These are phyloP conservation scores for Amniculicola lignicola DNA, from an alignment of 495 filamentous ascomycete species.

Conservation along the genomic window DNA sequence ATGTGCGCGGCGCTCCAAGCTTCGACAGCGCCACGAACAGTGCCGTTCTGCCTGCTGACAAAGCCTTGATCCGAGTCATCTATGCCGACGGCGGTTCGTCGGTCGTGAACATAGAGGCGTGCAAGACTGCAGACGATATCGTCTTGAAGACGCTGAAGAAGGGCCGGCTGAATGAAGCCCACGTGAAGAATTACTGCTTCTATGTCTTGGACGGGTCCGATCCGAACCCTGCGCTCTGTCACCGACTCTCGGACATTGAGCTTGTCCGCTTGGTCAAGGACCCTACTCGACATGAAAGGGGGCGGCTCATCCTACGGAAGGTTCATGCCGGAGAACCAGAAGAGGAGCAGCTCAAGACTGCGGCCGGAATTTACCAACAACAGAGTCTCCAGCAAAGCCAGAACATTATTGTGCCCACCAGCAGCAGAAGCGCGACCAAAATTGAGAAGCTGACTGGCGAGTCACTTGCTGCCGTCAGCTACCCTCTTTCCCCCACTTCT, in stretches of 20 bases:
- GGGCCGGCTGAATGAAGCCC: conserved; percentile 53
- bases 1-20: conserved; percentile 64
- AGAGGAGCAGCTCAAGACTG: conserved; percentile 71
- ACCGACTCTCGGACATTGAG: conserved; percentile 77
- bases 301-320: conserved; percentile 83
- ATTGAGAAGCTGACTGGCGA: conserved; percentile 81
- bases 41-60: conserved; percentile 70
- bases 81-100: conserved; percentile 79
- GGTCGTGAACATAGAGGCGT: conserved; percentile 82
- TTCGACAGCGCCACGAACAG: conserved; percentile 62
- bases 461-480: conserved; percentile 74
- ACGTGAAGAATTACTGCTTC: conserved; percentile 48
- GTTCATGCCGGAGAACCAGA: conserved; percentile 84
- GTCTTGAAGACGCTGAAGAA: conserved; percentile 82
- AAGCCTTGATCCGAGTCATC: conserved; percentile 85
- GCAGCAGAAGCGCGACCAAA: conserved; percentile 68
- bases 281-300: conserved; percentile 70
- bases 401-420: conserved; percentile 58
- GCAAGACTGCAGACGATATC: conserved; percentile 85
- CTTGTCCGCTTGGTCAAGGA: conserved; percentile 81
- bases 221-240: conserved; percentile 70
- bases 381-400: conserved; percentile 71
- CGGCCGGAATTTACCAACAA: conserved; percentile 77
- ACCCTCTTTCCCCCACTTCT: conserved; percentile 72
- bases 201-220: conserved; percentile 71